Conservation (phyloP, 768 basidiomycete species). For the Phaffia tasmanica region DNA sequence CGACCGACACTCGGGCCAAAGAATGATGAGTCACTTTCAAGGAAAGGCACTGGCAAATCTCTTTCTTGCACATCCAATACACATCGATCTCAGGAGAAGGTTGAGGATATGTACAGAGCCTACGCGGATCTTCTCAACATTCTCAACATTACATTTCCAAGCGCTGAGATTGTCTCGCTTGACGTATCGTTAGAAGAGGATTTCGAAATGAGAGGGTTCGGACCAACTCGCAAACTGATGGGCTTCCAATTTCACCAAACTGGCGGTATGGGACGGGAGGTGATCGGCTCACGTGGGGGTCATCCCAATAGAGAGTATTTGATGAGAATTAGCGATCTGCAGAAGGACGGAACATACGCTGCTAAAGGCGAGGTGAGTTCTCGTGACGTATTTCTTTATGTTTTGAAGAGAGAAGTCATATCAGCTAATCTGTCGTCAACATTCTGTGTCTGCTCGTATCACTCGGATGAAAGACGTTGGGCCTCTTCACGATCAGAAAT, state of each 20-base stretch:
- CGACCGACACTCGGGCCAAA: no score
- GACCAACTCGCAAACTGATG: slow-evolving; percentile 62
- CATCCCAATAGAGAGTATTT: slow-evolving; percentile 94
- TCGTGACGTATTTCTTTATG: no score
- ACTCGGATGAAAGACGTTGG: no score
- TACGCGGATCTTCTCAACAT: slow-evolving; percentile 57
- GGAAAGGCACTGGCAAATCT: background rate
- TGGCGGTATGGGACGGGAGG: slow-evolving; percentile 4
- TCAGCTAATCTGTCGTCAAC: no score
- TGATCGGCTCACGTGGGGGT: slow-evolving; percentile 33
- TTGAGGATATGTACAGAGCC: slow-evolving; percentile 56
- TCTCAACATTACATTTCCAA: slow-evolving; percentile 59
- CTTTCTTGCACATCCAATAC: background rate
- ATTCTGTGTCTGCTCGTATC: no score
- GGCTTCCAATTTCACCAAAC: slow-evolving; percentile 33
- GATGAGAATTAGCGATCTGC: slow-evolving; percentile 80
- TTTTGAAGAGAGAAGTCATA: no score
- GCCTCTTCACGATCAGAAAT: no score
- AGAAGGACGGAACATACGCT: slow-evolving; percentile 33
- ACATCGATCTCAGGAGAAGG: background rate
- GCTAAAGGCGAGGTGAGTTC: no score
- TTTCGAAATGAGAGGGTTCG: slow-evolving; percentile 72
- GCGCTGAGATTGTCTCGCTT: slow-evolving; percentile 45
- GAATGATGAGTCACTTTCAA: no score
- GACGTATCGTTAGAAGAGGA: slow-evolving; percentile 72